Evolutionary conservation across 208 protist species (phyloP).

Genomic region (Leishmania aethiopica): DNA sequence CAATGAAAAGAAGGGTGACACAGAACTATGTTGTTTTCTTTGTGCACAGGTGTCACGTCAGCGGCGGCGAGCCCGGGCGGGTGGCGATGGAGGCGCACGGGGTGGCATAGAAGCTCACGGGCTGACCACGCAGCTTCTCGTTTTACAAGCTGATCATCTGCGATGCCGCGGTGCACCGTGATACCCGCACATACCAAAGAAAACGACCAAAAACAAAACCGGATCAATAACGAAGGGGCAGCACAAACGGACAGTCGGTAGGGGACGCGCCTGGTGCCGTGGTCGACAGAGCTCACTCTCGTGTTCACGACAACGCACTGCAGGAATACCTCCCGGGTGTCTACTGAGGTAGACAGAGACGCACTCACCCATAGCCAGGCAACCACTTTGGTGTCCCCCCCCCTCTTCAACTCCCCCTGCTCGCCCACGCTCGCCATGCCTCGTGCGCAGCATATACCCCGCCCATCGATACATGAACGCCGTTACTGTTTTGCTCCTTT

Average conservation of each 20-base stretch:
- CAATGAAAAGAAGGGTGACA: neutral
- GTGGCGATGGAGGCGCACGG: neutral
- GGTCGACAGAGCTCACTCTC: neutral
- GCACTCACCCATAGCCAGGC: neutral
- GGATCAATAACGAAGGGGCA: neutral
- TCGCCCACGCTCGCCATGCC: neutral
- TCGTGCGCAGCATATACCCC: neutral
- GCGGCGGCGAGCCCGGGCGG: neutral
- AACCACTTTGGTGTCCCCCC: neutral
- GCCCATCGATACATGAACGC: neutral
- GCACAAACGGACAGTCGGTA: neutral
- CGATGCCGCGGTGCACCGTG: neutral
- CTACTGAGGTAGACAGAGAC: neutral
- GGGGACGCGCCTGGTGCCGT: neutral
- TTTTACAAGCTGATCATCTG: neutral
- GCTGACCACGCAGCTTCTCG: neutral
- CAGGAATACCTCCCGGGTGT: neutral
- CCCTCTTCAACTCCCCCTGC: neutral
- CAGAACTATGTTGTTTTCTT: neutral
- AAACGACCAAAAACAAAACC: neutral
- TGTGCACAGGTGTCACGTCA: neutral
- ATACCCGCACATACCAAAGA: neutral
- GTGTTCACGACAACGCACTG: neutral
- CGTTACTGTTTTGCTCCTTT: slow-evolving; percentile 1
- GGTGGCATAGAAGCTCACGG: neutral